phyloP scores from a whole-genome alignment of 495 filamentous ascomycete species.

The Penicillium silybi region DNA sequence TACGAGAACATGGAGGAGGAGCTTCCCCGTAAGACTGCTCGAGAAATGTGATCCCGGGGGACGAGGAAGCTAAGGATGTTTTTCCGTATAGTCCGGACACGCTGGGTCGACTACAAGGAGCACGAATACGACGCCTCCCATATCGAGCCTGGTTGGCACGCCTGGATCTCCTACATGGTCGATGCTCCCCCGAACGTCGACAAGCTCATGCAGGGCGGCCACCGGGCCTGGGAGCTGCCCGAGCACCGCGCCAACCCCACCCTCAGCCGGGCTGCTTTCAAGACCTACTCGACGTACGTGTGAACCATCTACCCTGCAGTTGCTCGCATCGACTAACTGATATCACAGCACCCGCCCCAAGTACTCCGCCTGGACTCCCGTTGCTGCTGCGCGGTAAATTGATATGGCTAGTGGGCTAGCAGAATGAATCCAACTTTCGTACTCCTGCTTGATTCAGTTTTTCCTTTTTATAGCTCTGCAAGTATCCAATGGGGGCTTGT shows the following conservation, averaged over 20 bases:
- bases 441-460: conserved; percentile 9
- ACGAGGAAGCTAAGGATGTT: not conserved
- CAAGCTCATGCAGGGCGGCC: conserved; percentile 59
- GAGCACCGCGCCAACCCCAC: conserved; percentile 76
- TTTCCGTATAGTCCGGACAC: conserved; percentile 69
- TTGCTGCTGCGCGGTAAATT: conserved; percentile 43
- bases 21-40: conserved; percentile 67
- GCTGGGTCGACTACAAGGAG: conserved; percentile 96
- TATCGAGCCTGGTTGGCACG: conserved; percentile 97
- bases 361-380: conserved; percentile 42
- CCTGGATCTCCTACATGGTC: conserved; percentile 91
- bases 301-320: not conserved
- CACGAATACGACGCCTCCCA: conserved; percentile 86
- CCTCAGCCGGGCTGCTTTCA: conserved; percentile 70
- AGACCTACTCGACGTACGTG: conserved; percentile 89
- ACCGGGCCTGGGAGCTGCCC: conserved; percentile 69
- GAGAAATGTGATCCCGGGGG: no score
- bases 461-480: conserved; percentile 10
- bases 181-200: conserved; percentile 82
- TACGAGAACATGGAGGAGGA: conserved; percentile 92
- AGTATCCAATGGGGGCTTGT: conserved; percentile 1
- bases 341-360: conserved; percentile 36
- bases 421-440: conserved; percentile 20
- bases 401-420: conserved; percentile 5
- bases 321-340: not conserved